Evolutionary conservation across 2,329 filamentous ascomycete species (phyloP), one percentile per base, ranked within the genome.

Genomic region (Sarocladium oryzae): DNA sequence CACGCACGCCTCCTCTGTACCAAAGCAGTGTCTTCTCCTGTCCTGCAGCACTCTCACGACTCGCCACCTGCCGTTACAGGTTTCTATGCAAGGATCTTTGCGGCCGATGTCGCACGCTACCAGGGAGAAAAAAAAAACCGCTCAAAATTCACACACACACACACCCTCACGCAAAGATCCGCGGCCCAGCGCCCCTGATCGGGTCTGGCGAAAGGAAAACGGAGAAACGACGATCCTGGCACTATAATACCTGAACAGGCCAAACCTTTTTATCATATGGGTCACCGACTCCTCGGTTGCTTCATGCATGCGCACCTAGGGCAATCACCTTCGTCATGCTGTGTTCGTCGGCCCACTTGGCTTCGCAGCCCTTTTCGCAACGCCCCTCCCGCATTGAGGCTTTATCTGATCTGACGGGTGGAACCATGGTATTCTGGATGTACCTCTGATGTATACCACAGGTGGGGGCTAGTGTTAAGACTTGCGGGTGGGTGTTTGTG

Each of bases 391-490:
- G 21, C 21, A 20, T 20, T n/a, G n/a, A 20, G 21, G 40, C 10
- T 7, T 52, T 52, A 52, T 52, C 51, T 52, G 51, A 52, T 52
- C 50, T 24, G 33, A 11, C 4, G 35, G 3, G 9, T 26, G 30
- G 18, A 30, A 13, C 15, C n/a, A n/a, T 52, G 38, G 43, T 30
- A 41, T 18, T 36, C 21, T 26, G 10, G 20, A 43, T 43, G 40
- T 43, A 43, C 40, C 40, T 26, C 26, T 28, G 21, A 43, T 10
- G 40, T 43, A 43, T 16, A 20, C 7, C 16, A 9, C 3, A 28
- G 16, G 21, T 26, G 40, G 23, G 16, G 40, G 21, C 21, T 8
- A 40, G 8, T 7, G 8, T 7, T 6, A 15, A 6, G 20, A 6
- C 16, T 40, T 40, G 37, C 20, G 8, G 9, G 37, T 40, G 16